These are phyloP conservation scores for Podila verticillata DNA, from an alignment of 192 early-diverging fungal species.

Conservation along the genomic window DNA sequence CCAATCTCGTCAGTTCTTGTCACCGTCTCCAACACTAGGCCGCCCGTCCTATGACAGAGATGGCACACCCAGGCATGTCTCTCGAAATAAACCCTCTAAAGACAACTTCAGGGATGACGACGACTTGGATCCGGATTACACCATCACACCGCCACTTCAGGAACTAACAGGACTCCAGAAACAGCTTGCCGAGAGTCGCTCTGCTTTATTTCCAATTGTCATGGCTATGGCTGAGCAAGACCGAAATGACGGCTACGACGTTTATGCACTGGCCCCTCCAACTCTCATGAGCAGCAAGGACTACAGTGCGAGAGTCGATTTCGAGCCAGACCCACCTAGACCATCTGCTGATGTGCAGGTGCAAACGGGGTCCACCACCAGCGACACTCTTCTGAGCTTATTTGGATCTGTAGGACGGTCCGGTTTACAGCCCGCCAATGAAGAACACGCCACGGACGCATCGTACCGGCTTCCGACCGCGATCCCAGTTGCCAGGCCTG, in stretches of 20 bases:
- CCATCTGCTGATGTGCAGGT: background rate
- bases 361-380: background rate
- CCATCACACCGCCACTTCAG: background rate
- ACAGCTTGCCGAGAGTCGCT: conserved; percentile 1
- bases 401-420: background rate
- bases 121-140: background rate
- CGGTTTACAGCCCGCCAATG: background rate
- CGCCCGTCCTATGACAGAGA: background rate
- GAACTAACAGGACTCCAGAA: conserved; percentile 2
- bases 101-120: background rate
- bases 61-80: background rate
- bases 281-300: background rate
- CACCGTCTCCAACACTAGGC: background rate
- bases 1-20: background rate
- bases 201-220: background rate
- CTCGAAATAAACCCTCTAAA: background rate
- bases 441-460: too few relatives aligned
- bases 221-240: conserved; percentile 4
- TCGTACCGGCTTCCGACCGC: too few relatives aligned
- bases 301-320: background rate
- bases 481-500: too few relatives aligned
- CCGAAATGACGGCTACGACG: background rate
- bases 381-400: background rate
- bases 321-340: background rate
- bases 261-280: background rate